Conservation (phyloP, 148 eudicot species). For the Chenopodium album region DNA sequence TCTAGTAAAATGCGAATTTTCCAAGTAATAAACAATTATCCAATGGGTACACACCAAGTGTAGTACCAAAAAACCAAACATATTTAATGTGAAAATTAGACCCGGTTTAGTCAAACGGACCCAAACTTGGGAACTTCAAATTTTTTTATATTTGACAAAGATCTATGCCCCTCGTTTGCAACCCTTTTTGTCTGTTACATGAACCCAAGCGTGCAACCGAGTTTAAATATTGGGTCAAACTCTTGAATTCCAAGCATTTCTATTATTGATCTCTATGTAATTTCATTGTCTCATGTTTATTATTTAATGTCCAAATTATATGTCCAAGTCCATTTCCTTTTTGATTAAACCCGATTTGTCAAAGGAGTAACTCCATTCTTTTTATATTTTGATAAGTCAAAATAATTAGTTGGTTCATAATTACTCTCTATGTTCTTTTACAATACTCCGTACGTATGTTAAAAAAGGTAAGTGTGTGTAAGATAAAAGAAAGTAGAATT, state of each 20-base stretch:
- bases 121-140: conserved; percentile 33
- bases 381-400: too few species aligned
- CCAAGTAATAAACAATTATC: conserved; percentile 17
- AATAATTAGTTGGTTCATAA: too few species aligned
- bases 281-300: not conserved
- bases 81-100: not conserved
- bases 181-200: conserved; percentile 44
- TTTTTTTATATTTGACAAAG: conserved; percentile 18
- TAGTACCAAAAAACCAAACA: conserved; percentile 9
- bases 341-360: not conserved
- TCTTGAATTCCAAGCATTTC: conserved; percentile 43
- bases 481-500: too few species aligned
- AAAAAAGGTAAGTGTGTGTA: too few species aligned
- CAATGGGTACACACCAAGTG: conserved; percentile 34
- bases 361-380: too few species aligned
- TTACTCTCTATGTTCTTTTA: too few species aligned
- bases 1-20: conserved; percentile 27
- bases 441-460: too few species aligned
- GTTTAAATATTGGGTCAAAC: conserved; percentile 36
- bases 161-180: conserved; percentile 49
- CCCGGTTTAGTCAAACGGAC: conserved; percentile 40
- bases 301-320: not conserved
- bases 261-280: conserved; percentile 25
- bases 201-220: conserved; percentile 57
- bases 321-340: not conserved